Percentiles rank a stretch among this genome's conserved stretches.
These are phyloP conservation scores for Lasiodiplodia theobromae DNA, from an alignment of 2,329 filamentous ascomycete genomes.

Conservation along the genomic window DNA sequence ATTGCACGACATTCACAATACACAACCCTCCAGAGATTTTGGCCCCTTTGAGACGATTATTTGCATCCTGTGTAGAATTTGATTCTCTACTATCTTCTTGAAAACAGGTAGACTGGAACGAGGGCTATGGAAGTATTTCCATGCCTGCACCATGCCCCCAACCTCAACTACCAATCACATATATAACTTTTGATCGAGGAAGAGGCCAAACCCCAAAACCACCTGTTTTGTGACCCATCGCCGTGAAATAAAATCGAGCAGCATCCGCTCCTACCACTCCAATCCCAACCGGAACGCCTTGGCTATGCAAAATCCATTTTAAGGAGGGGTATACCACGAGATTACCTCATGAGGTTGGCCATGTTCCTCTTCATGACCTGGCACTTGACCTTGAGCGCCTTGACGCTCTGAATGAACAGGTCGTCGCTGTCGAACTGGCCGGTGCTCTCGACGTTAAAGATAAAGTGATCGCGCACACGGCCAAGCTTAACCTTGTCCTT, in stretches of 20 bases:
- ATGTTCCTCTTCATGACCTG: constrained; percentile 74
- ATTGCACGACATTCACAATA: constrained; percentile 7
- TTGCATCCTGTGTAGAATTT: not conserved
- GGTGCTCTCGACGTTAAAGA: constrained; percentile 93
- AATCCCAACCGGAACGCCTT: constrained; percentile 27
- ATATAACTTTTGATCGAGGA: constrained; percentile 13
- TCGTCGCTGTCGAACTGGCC: constrained; percentile 95
- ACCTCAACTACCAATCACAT: not conserved
- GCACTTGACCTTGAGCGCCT: constrained; percentile 85
- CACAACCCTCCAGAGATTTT: constrained; percentile 3
- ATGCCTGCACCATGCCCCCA: not conserved
- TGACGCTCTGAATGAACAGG: constrained; percentile 88
- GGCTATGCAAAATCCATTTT: constrained; percentile 30
- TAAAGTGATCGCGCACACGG: constrained; percentile 91
- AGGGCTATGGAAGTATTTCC: not conserved
- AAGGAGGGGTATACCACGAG: not conserved
- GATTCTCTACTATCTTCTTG: not conserved
- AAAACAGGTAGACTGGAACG: not conserved
- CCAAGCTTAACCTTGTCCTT: constrained; percentile 94
- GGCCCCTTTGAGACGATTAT: not conserved
- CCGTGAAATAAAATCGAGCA: not conserved
- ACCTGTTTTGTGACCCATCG: not conserved
- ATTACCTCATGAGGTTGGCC: constrained; percentile 46
- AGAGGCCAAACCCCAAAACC: not conserved
- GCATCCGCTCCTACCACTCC: not conserved